Evolutionary conservation across 23 red algal species (phyloP).

Genomic region (Agarophyton chilense): DNA sequence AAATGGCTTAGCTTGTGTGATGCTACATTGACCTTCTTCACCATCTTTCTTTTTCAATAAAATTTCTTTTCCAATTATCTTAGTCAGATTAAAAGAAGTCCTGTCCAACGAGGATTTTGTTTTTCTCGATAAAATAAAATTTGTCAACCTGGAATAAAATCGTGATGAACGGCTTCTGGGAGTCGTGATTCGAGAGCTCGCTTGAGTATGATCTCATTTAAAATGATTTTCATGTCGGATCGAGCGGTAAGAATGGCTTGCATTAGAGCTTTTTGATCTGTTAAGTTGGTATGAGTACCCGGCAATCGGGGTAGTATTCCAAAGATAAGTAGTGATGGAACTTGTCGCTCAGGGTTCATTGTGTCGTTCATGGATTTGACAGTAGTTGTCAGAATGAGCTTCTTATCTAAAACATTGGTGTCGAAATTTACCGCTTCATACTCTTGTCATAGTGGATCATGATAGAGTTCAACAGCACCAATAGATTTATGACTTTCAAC

Average conservation of each 20-base stretch:
- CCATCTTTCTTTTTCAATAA: no score
- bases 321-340: constrained; percentile 22
- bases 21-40: no score
- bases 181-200: no score
- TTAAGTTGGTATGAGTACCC: background rate
- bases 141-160: no score
- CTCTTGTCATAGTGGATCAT: background rate
- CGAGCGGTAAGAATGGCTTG: background rate
- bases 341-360: background rate
- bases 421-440: background rate
- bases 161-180: no score
- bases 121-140: no score
- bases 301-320: background rate
- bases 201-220: background rate
- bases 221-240: background rate
- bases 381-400: background rate
- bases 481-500: constrained; percentile 16
- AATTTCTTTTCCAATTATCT: no score
- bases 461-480: background rate
- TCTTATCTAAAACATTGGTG: background rate
- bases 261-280: background rate
- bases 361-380: constrained; percentile 37
- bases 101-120: no score
- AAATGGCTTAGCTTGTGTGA: no score
- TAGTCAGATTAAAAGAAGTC: no score